Evolutionary conservation across 345 rosid species (phyloP).

Genomic region (Hevea brasiliensis): DNA sequence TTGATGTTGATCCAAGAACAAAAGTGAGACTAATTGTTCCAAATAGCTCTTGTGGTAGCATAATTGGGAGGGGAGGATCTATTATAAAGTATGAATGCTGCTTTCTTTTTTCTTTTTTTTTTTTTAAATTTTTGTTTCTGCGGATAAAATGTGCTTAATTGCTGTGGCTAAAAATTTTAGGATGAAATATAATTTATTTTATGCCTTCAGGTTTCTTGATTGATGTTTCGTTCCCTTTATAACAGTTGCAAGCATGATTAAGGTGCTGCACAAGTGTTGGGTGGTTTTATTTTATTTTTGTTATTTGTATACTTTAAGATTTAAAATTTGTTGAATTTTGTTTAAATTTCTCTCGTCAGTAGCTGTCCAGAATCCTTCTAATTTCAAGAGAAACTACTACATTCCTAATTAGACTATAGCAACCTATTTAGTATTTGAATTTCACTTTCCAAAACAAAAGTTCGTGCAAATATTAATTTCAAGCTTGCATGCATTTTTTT

Average conservation of each 20-base stretch:
- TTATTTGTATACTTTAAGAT: no score
- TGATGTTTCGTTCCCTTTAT: not conserved
- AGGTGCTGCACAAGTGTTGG: not conserved
- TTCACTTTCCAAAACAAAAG: not conserved
- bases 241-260: not conserved
- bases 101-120: no score
- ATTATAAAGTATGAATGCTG: conserved; percentile 71
- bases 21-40: conserved; percentile 93
- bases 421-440: not conserved
- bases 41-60: conserved; percentile 94
- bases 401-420: no score
- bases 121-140: conserved; percentile 15
- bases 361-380: not conserved
- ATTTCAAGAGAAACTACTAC: not conserved
- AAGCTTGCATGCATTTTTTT: not conserved
- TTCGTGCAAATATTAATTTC: not conserved
- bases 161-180: not conserved
- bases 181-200: no score
- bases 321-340: not conserved
- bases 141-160: conserved; percentile 5
- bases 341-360: not conserved
- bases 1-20: conserved; percentile 75
- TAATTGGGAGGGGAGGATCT: conserved; percentile 98
- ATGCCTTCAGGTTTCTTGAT: not conserved
- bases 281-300: no score